Evolutionary conservation across 208 protist genomes (phyloP), one percentile per base, ranked within the genome.

Genomic region (Strigomonas galati): DNA sequence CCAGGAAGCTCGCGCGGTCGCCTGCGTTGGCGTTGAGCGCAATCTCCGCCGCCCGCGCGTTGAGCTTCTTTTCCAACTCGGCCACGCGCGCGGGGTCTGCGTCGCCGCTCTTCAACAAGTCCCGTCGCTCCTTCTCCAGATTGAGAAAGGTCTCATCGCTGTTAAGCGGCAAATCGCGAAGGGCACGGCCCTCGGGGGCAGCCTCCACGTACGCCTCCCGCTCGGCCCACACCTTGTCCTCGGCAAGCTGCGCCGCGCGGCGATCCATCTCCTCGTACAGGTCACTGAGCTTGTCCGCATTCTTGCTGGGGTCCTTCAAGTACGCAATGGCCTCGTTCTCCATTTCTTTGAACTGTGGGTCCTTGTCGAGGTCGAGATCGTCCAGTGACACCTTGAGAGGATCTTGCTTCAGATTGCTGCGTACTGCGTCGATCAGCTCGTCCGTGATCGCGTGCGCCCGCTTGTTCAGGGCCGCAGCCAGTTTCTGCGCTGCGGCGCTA

Each of bases 131-230:
- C 65, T 79, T 71, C 69, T 83, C 74, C 0, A 74, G 37, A 7
- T 59, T 63, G 37, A 83, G 56, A 52, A 89, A 79, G 24, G 40
- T 28, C 7, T 72, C 44, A 53, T 85, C 74, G 4, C 54, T 67
- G 55, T 81, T 71, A 21, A 88, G 78, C 1, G 79, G 79, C 1
- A 89, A 54, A 0, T 73, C 72, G n/a, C 58, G 51, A 2, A 89
- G 61, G 0, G 55, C 65, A n/a, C 76, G 76, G 0, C 83, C 83
- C 26, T 79, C 74, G 2, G 76, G 82, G 24, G 69, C 68, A 30
- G 62, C 55, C 30, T 73, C 62, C 37, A 87, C 32, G 62, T 73
- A 79, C 0, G 69, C 28, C 32, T 74, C 75, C 0, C 82, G 77
- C 55, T 85, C 82, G n/a, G 67, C 62, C 59, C 71, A 73, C 30